Evolutionary conservation across 2,329 filamentous ascomycete genomes (phyloP).

Genomic region (Lasiodiplodia citricola): DNA sequence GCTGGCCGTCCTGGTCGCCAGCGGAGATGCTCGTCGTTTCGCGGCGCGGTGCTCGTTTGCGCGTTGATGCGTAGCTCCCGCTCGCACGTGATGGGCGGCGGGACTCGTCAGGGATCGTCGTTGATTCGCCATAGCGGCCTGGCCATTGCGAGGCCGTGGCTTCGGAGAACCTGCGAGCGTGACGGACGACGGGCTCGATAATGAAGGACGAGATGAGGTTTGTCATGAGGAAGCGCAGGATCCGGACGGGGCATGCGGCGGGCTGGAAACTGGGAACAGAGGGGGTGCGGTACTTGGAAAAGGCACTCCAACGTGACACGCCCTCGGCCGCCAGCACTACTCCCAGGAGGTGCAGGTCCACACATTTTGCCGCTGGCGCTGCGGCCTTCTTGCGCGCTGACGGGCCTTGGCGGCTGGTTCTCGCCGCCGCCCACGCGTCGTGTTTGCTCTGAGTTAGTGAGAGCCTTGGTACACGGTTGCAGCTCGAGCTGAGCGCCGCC

Average conservation of each 20-base stretch:
- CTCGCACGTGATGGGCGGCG: slow-evolving; percentile 32
- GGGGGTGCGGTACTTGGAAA: slow-evolving; percentile 14
- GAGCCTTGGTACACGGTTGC: neutral
- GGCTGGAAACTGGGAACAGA: slow-evolving; percentile 19
- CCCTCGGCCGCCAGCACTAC: slow-evolving; percentile 14
- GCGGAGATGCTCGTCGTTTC: slow-evolving; percentile 5
- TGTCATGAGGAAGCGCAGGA: slow-evolving; percentile 38
- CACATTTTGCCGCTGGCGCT: slow-evolving; percentile 6
- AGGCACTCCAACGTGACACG: slow-evolving; percentile 21
- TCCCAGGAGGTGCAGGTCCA: slow-evolving; percentile 17
- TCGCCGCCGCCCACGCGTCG: neutral
- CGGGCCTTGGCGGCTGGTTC: neutral
- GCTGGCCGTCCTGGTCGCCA: neutral
- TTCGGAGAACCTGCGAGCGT: slow-evolving; percentile 45
- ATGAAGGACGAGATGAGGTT: slow-evolving; percentile 46
- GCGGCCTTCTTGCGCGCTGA: neutral
- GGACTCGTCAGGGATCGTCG: slow-evolving; percentile 20
- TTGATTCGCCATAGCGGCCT: slow-evolving; percentile 22
- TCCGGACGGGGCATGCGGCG: slow-evolving; percentile 1
- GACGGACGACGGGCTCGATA: slow-evolving; percentile 47
- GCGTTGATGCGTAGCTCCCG: slow-evolving; percentile 6
- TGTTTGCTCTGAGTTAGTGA: neutral
- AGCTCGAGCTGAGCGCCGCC: neutral
- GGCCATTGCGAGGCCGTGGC: slow-evolving; percentile 17
- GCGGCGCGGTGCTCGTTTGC: neutral